Evolutionary conservation across 345 rosid genomes (phyloP).

Genomic region (Carallia pectinifolia): DNA sequence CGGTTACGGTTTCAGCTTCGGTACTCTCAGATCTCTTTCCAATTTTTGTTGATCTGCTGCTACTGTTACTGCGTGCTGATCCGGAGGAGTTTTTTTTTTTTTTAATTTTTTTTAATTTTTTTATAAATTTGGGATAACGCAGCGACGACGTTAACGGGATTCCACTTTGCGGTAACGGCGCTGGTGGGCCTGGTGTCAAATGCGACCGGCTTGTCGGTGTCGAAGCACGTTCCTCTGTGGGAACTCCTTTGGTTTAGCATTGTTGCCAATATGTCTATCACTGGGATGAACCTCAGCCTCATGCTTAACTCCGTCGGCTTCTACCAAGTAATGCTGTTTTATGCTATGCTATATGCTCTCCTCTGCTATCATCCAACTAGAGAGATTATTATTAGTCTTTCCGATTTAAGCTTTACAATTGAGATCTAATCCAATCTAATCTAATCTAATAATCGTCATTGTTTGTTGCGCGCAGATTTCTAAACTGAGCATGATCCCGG

Average conservation of each 20-base stretch:
- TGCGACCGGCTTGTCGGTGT: constrained; percentile 73
- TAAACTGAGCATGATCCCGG: constrained; percentile 95
- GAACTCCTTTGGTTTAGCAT: constrained; percentile 95
- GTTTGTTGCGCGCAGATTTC: constrained; percentile 52
- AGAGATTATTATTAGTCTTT: not conserved
- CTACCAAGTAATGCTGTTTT: constrained; percentile 51
- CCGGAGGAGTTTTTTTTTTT: too few relatives aligned
- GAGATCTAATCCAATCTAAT: not conserved
- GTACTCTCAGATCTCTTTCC: constrained; percentile 32
- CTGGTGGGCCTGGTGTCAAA: constrained; percentile 81
- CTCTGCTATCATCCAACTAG: too few relatives aligned
- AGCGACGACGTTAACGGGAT: constrained; percentile 92
- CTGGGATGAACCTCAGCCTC: constrained; percentile 90
- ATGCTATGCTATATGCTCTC: not conserved
- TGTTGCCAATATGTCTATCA: constrained; percentile 77
- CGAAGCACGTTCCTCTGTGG: constrained; percentile 86
- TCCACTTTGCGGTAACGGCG: constrained; percentile 87
- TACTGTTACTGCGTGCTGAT: too few relatives aligned
- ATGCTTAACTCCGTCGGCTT: constrained; percentile 97
- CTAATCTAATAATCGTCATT: not conserved
- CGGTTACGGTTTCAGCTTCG: constrained; percentile 82
- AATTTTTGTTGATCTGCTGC: too few relatives aligned
- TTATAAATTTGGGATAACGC: not conserved
- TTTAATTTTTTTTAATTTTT: too few relatives aligned
- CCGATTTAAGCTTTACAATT: not conserved